Evolutionary conservation across 139 green algal species (phyloP).

Genomic region (Parachlorella kessleri): DNA sequence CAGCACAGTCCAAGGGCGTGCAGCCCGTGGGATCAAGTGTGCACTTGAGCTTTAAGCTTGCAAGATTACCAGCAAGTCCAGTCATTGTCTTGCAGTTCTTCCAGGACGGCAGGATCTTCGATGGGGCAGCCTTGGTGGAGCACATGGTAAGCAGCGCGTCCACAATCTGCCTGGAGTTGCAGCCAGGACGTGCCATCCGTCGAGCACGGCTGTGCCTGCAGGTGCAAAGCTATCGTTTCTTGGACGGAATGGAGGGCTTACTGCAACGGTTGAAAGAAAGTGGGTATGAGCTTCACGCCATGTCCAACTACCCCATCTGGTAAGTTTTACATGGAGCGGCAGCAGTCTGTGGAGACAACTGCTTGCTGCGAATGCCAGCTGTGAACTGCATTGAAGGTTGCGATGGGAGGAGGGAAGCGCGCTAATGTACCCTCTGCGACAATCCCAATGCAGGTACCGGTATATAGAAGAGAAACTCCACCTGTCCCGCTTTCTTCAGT

Average conservation of each 20-base stretch:
- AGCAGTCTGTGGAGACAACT: too few species aligned
- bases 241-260: slow-evolving; percentile 82
- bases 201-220: too few species aligned
- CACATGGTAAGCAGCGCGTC: slow-evolving; percentile 57
- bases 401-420: too few species aligned
- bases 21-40: too few species aligned
- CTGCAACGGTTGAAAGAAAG: slow-evolving; percentile 53
- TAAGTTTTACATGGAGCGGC: too few species aligned
- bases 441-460: slow-evolving; percentile 16
- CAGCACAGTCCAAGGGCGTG: too few species aligned
- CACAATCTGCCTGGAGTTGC: neutral
- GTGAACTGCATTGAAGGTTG: neutral
- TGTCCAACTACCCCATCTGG: slow-evolving; percentile 85
- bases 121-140: slow-evolving; percentile 55
- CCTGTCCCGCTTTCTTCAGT: slow-evolving; percentile 70
- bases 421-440: neutral
- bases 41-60: too few species aligned
- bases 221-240: slow-evolving; percentile 70
- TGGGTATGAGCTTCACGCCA: slow-evolving; percentile 70
- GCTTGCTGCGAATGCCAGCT: slow-evolving; percentile 5
- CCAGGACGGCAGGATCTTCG: slow-evolving; percentile 67
- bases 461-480: slow-evolving; percentile 84
- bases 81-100: slow-evolving; percentile 87
- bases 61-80: too few species aligned
- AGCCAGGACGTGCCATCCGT: too few species aligned